Conservation (phyloP, 352 stramenopile genomes). For the Globisporangium viniferum region DNA sequence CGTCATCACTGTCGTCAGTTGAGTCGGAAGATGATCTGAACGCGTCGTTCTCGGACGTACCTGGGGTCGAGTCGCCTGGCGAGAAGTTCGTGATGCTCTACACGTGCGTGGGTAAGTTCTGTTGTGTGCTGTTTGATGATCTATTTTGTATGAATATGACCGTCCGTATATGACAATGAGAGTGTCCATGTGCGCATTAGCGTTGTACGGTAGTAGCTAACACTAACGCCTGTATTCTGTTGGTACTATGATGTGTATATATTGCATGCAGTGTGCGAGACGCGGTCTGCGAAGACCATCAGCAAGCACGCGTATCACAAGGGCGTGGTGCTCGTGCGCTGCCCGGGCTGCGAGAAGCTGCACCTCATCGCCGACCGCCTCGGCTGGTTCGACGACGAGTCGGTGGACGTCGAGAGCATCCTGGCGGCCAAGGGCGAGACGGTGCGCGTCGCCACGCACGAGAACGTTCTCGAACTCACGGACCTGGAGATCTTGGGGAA, state of each 20-base stretch:
- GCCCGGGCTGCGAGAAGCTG: constrained; percentile 97
- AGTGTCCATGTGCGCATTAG: not conserved
- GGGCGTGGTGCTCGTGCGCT: constrained; percentile 97
- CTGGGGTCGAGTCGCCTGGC: constrained; percentile 72
- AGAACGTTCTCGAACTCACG: constrained; percentile 83
- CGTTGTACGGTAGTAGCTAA: constrained; percentile 5
- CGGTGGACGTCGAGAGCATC: constrained; percentile 86
- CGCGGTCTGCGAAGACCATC: constrained; percentile 96
- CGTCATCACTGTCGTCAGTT: not conserved
- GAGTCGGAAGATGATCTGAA: not conserved
- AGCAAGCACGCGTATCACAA: constrained; percentile 96
- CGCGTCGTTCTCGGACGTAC: constrained; percentile 29
- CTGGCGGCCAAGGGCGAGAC: constrained; percentile 70
- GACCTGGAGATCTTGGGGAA: constrained; percentile 64
- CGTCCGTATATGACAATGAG: not conserved
- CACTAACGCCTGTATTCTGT: constrained; percentile 2
- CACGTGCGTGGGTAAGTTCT: constrained; percentile 86
- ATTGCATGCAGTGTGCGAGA: constrained; percentile 91
- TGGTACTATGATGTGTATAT: not conserved
- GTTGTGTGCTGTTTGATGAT: not conserved
- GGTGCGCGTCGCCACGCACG: constrained; percentile 67
- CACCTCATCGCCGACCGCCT: constrained; percentile 97
- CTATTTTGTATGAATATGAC: not conserved
- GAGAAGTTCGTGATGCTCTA: constrained; percentile 98
- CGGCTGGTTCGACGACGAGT: constrained; percentile 92